These are phyloP conservation scores for Brassica rapa DNA, from an alignment of 345 rosid species.

Conservation along the genomic window DNA sequence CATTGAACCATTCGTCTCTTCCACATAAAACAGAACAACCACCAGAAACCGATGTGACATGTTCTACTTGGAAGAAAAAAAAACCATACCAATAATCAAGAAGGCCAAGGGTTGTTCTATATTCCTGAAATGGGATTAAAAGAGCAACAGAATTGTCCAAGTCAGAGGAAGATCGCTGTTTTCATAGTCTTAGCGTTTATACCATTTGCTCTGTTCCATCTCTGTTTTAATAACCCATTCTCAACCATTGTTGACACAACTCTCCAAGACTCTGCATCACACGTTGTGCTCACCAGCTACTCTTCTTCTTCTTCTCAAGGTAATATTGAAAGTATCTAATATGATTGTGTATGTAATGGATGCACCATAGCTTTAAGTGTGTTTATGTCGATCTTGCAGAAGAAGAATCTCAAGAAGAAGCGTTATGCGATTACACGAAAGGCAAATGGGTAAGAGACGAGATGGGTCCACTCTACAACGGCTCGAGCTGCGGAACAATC, in stretches of 20 bases:
- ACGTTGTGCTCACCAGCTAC: constrained; percentile 19
- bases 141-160: constrained; percentile 18
- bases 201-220: constrained; percentile 38
- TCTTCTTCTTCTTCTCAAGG: constrained; percentile 38
- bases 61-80: background rate
- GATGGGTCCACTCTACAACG: constrained; percentile 75
- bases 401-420: constrained; percentile 39
- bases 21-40: constrained; percentile 30
- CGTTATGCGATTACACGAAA: constrained; percentile 67
- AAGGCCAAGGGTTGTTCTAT: constrained; percentile 8
- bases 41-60: constrained; percentile 30
- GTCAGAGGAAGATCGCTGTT: constrained; percentile 31
- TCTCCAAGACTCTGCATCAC: constrained; percentile 33
- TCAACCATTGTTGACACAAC: constrained; percentile 28
- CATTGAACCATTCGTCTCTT: constrained; percentile 36
- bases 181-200: constrained; percentile 21
- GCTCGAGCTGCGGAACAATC: constrained; percentile 75
- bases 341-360: background rate
- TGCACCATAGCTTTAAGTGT: background rate
- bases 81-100: constrained; percentile 23
- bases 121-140: constrained; percentile 38
- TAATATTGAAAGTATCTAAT: constrained; percentile 9
- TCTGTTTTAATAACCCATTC: constrained; percentile 31
- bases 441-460: constrained; percentile 78
- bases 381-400: constrained; percentile 42